Conservation (phyloP, 148 eudicot genomes). For the Heliosperma pusillum region DNA sequence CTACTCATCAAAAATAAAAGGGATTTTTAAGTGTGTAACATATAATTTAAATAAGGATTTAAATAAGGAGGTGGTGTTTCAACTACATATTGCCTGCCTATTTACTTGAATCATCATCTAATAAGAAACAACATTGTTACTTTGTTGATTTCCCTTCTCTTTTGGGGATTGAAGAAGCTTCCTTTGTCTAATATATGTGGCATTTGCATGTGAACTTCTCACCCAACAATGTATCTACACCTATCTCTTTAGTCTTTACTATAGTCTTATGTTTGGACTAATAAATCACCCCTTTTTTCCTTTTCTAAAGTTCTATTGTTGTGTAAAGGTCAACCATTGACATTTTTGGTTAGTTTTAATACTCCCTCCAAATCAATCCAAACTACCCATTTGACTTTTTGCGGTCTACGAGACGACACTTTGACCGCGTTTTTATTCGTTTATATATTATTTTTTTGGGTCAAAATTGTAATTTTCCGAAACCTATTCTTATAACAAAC, state of each 20-base stretch:
- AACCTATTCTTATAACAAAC: too few species aligned
- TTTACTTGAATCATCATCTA: slow-evolving; percentile 10
- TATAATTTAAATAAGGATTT: not conserved
- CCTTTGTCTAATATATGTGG: not conserved
- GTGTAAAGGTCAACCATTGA: not conserved
- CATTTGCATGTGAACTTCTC: not conserved
- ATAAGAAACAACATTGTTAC: not conserved
- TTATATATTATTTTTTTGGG: too few species aligned
- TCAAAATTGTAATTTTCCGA: too few species aligned
- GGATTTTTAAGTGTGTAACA: not conserved
- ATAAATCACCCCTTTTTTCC: not conserved
- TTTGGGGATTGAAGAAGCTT: not conserved
- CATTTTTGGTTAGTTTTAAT: too few species aligned
- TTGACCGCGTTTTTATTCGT: too few species aligned
- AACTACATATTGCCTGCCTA: slow-evolving; percentile 28
- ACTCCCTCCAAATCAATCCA: too few species aligned
- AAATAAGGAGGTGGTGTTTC: slow-evolving; percentile 12
- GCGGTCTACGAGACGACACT: too few species aligned
- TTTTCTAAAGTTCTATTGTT: not conserved
- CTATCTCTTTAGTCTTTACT: too few species aligned
- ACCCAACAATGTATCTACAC: not conserved
- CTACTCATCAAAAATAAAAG: not conserved
- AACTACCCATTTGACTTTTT: too few species aligned
- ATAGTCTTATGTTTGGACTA: not conserved
- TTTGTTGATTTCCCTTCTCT: slow-evolving; percentile 12